Conservation (phyloP, 257 asterid genomes). For the Plantago major region DNA sequence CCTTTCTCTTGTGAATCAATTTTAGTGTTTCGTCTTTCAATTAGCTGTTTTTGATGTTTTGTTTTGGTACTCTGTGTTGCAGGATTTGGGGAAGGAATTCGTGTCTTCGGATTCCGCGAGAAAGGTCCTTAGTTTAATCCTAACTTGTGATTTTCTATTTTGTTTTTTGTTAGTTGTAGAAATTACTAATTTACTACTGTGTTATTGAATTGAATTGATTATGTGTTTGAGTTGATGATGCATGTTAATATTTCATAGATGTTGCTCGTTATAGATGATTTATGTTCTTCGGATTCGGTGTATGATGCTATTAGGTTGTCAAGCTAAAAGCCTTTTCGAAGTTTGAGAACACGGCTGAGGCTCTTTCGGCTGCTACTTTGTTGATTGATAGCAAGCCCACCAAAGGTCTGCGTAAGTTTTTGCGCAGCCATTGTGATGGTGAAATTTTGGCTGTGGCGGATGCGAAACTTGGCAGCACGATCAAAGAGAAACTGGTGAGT, state of each 20-base stretch:
- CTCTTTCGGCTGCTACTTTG: conserved; percentile 46
- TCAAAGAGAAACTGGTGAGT: conserved; percentile 54
- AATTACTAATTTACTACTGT: no score
- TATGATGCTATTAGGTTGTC: conserved; percentile 32
- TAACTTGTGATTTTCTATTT: no score
- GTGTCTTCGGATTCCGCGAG: conserved; percentile 5
- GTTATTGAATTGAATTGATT: no score
- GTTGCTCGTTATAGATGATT: no score
- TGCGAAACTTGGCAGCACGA: conserved; percentile 54
- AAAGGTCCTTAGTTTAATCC: neutral
- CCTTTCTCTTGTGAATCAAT: neutral
- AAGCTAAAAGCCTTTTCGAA: conserved; percentile 53
- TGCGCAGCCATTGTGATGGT: conserved; percentile 47
- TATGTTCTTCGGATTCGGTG: neutral
- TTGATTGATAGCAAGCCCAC: conserved; percentile 57
- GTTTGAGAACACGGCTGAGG: conserved; percentile 57
- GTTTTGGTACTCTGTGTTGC: neutral
- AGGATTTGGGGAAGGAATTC: conserved; percentile 12
- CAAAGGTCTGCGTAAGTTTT: conserved; percentile 55
- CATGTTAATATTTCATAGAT: no score
- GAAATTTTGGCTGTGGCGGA: conserved; percentile 53
- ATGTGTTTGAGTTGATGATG: no score
- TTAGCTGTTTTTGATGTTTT: no score
- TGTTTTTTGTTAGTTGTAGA: no score
- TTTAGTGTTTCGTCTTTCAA: neutral